Percentiles rank a stretch among this genome's conserved stretches.
Evolutionary conservation across 352 stramenopile species (phyloP).

Genomic region (Pythium monospermum): DNA sequence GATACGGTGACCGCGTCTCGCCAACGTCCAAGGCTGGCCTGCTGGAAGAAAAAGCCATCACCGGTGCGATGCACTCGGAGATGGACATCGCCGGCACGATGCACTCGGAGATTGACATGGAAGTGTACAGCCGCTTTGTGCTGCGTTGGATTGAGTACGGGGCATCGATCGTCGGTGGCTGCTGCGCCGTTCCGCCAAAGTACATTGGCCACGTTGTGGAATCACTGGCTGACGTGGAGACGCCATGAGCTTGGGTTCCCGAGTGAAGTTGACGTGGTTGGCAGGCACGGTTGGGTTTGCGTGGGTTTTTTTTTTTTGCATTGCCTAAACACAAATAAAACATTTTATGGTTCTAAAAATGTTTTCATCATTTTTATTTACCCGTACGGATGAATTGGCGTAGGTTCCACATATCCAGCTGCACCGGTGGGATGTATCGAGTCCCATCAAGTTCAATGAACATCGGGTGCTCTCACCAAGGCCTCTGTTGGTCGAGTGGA

Average conservation of each 20-base stretch:
- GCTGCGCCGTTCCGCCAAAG: constrained; percentile 82
- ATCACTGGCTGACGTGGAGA: background rate
- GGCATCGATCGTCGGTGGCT: constrained; percentile 82
- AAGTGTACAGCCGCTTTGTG: constrained; percentile 73
- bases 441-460: too few relatives aligned
- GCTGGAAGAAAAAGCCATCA: constrained; percentile 68
- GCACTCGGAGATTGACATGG: constrained; percentile 63
- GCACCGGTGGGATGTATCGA: too few relatives aligned
- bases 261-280: too few relatives aligned
- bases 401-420: too few relatives aligned
- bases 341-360: too few relatives aligned
- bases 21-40: constrained; percentile 45
- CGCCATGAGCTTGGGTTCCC: constrained; percentile 16
- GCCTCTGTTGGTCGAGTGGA: too few relatives aligned
- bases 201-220: constrained; percentile 68
- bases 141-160: constrained; percentile 63
- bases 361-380: too few relatives aligned
- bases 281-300: too few relatives aligned
- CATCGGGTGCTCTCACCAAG: too few relatives aligned
- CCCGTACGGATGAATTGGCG: too few relatives aligned
- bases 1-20: constrained; percentile 88
- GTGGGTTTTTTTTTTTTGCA: too few relatives aligned
- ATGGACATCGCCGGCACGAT: constrained; percentile 62
- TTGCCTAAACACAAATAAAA: too few relatives aligned
- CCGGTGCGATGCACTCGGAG: constrained; percentile 49